Evolutionary conservation across 768 basidiomycete species (phyloP).

Genomic region (Termitomyces sp.): DNA sequence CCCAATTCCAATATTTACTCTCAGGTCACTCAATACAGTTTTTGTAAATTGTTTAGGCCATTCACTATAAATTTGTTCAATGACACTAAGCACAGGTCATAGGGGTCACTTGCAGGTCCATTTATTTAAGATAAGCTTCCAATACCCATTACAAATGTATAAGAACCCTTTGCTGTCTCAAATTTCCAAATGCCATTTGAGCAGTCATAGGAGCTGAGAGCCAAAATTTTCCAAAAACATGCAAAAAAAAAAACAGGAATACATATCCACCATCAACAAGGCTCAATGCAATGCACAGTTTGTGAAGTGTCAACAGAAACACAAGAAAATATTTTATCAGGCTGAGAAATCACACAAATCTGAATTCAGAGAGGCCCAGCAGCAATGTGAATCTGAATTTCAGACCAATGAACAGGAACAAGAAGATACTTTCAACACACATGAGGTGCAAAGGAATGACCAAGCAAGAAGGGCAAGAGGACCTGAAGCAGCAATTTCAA

Average conservation of each 20-base stretch:
- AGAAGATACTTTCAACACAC: background rate
- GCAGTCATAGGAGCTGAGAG: background rate
- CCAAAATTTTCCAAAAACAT: background rate
- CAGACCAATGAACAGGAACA: background rate
- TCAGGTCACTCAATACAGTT: too few relatives aligned
- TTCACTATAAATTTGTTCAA: too few relatives aligned
- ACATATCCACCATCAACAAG: constrained; percentile 3
- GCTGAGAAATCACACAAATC: background rate
- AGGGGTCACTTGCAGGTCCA: background rate
- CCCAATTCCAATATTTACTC: too few relatives aligned
- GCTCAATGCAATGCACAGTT: background rate
- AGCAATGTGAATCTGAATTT: background rate
- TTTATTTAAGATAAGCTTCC: background rate
- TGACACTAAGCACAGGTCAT: background rate
- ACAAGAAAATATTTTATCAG: background rate
- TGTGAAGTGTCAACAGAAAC: background rate
- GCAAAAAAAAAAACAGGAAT: background rate
- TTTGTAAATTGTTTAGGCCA: background rate
- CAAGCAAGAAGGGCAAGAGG: background rate
- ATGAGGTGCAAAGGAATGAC: background rate
- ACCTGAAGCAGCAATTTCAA: background rate
- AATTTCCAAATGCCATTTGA: background rate
- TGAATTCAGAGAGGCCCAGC: background rate
- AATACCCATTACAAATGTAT: background rate
- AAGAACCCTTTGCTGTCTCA: too few relatives aligned